Base-by-base conservation (phyloP, 441 rosid genomes). In the Brassica hybrid region DNA sequence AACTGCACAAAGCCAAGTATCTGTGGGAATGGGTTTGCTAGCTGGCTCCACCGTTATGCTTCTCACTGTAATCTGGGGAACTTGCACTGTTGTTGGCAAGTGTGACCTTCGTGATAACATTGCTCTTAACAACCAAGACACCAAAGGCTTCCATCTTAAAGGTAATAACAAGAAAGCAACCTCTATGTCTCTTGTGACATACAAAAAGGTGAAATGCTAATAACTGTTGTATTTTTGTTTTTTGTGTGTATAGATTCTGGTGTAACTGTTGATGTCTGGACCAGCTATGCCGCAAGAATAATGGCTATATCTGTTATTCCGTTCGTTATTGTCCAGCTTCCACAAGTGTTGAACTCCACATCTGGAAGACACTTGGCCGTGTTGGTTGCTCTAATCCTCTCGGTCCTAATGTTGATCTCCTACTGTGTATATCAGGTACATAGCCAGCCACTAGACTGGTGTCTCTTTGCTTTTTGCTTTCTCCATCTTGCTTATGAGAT, bases 31-130 rank as follows among this genome's bases (percentile, higher is more conserved):
- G 99, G 99, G 99, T 19, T 84, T 95, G 85, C 80, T 95, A 6
- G 99, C 99, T 58, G 99, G 98, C 6, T 93, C 98, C n/a, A 95
- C 98, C 2, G 98, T 95, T 52, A 90, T 95, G 97, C 97, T 95
- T 23, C 81, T 89, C 56, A 95, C 99, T 4, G 76, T 91, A 7
- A 89, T 93, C 54, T 95, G 99, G 99, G 99, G 99, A 48, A 82
- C 94, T 23, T 95, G 99, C 73, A 83, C 91, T 41, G 23, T 91
- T 14, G 94, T 95, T 74, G 99, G 99, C 76, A 91, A 86, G 84
- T 89, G 92, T 75, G 98, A 95, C 66, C 84, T 95, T 76, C 67
- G 30, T 13, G 87, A 88, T 70, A 65, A 83, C 0, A 65, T 82
- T 64, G 95, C 97, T 3, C 74, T 66, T 1, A 91, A 90, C 81